Percentiles rank a stretch among this genome's conserved stretches.
Conservation (phyloP, 129 eudicot species). For the Pittosporum tobira region DNA sequence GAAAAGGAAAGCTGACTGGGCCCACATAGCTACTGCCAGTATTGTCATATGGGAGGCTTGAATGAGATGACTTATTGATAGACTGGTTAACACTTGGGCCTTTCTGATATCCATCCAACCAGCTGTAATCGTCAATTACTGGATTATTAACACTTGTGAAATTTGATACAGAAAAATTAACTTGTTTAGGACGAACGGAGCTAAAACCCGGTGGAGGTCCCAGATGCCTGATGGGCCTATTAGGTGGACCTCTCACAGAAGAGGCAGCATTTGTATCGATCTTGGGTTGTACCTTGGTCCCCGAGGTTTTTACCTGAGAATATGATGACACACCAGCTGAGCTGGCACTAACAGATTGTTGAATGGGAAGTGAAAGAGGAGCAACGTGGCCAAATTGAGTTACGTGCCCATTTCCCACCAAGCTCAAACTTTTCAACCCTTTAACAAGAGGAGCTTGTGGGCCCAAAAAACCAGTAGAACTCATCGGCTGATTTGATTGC, state of each 20-base stretch:
- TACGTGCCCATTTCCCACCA: slow-evolving; percentile 39
- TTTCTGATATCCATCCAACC: slow-evolving; percentile 46
- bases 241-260: slow-evolving; percentile 26
- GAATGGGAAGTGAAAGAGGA: slow-evolving; percentile 19
- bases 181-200: slow-evolving; percentile 43
- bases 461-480: slow-evolving; percentile 25
- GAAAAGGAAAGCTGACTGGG: slow-evolving; percentile 37
- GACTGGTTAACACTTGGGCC: slow-evolving; percentile 14
- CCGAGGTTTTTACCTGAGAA: slow-evolving; percentile 16
- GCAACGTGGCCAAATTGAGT: slow-evolving; percentile 14
- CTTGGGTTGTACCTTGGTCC: slow-evolving; percentile 20
- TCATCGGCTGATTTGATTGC: slow-evolving; percentile 22
- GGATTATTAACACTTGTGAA: slow-evolving; percentile 23
- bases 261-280: slow-evolving; percentile 11
- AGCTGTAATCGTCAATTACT: slow-evolving; percentile 34
- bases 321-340: slow-evolving; percentile 7
- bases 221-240: slow-evolving; percentile 47
- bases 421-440: slow-evolving; percentile 30
- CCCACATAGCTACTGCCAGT: slow-evolving; percentile 21
- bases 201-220: slow-evolving; percentile 75
- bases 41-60: slow-evolving; percentile 14
- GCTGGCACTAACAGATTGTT: slow-evolving; percentile 15
- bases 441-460: slow-evolving; percentile 22
- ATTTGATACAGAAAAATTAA: slow-evolving; percentile 12
- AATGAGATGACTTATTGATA: slow-evolving; percentile 17